Conservation (phyloP, 2,329 filamentous ascomycete species). For the Arachnomyces sp. region DNA sequence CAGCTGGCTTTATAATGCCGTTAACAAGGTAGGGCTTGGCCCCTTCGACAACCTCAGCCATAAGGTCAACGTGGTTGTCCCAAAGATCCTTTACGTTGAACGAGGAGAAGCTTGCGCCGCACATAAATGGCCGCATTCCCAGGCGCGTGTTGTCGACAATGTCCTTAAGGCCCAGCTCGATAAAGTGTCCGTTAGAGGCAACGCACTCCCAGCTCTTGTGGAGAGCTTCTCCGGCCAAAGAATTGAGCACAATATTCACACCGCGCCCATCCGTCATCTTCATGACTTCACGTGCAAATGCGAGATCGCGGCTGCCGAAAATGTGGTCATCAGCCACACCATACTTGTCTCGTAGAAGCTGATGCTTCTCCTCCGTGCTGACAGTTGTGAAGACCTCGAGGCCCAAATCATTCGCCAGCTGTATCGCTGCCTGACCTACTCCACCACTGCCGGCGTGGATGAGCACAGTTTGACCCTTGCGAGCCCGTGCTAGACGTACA, state of each 20-base stretch:
- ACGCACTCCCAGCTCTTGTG: constrained; percentile 12
- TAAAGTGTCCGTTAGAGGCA: constrained; percentile 14
- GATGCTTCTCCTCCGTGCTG: constrained; percentile 7
- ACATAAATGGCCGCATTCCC: too few relatives aligned
- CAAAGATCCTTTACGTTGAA: constrained; percentile 9
- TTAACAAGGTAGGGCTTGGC: constrained; percentile 4
- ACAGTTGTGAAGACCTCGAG: constrained; percentile 14
- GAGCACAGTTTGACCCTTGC: constrained; percentile 9
- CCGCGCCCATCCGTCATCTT: constrained; percentile 10
- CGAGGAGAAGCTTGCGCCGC: too few relatives aligned
- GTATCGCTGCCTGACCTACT: constrained; percentile 18
- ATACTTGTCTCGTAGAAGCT: too few relatives aligned
- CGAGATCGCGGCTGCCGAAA: constrained; percentile 11
- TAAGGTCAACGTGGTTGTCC: constrained; percentile 1
- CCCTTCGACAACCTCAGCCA: constrained; percentile 3
- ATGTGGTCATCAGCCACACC: constrained; percentile 9
- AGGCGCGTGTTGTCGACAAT: background rate
- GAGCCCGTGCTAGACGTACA: too few relatives aligned
- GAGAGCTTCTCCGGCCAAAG: constrained; percentile 11
- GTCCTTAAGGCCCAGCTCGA: constrained; percentile 7
- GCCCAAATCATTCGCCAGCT: constrained; percentile 13
- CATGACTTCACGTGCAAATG: constrained; percentile 13
- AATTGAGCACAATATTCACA: constrained; percentile 16
- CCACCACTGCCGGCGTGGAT: constrained; percentile 14
- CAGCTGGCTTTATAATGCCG: constrained; percentile 7